phyloP scores from a whole-genome alignment of 2,329 filamentous ascomycete species.

The Ascochyta rabiei region DNA sequence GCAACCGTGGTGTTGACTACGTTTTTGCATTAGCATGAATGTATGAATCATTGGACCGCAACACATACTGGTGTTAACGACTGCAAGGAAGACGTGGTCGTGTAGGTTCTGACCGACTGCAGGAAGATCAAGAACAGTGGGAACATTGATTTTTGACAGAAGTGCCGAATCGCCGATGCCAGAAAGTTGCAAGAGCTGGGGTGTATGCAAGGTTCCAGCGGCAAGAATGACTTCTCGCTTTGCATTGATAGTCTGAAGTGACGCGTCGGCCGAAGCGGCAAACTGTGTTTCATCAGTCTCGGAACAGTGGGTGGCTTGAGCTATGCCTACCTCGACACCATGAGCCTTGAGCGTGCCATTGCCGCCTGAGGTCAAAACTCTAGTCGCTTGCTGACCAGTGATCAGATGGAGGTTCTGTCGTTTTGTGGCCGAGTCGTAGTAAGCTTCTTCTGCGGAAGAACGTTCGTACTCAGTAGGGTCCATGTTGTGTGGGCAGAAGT shows the following conservation, averaged over 20 bases:
- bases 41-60: not conserved
- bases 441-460: constrained; percentile 29
- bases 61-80: constrained; percentile 22
- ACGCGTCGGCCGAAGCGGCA: constrained; percentile 20
- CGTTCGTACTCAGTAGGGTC: constrained; percentile 21
- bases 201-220: constrained; percentile 34
- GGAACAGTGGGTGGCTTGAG: not conserved
- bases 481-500: constrained; percentile 28
- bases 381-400: constrained; percentile 21
- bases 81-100: constrained; percentile 22
- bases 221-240: constrained; percentile 33
- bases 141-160: constrained; percentile 26
- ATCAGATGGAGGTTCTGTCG: constrained; percentile 32
- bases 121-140: constrained; percentile 30
- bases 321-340: constrained; percentile 20
- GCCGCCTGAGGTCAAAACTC: constrained; percentile 16
- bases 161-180: constrained; percentile 33
- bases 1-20: constrained; percentile 21
- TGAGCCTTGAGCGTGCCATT: constrained; percentile 22
- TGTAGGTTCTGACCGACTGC: constrained; percentile 35
- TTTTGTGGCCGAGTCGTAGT: constrained; percentile 22
- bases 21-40: not conserved
- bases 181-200: constrained; percentile 36
- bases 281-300: constrained; percentile 4
- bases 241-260: constrained; percentile 21